Conservation (phyloP, 2,329 filamentous ascomycete species). For the Sclerotinia minor region DNA sequence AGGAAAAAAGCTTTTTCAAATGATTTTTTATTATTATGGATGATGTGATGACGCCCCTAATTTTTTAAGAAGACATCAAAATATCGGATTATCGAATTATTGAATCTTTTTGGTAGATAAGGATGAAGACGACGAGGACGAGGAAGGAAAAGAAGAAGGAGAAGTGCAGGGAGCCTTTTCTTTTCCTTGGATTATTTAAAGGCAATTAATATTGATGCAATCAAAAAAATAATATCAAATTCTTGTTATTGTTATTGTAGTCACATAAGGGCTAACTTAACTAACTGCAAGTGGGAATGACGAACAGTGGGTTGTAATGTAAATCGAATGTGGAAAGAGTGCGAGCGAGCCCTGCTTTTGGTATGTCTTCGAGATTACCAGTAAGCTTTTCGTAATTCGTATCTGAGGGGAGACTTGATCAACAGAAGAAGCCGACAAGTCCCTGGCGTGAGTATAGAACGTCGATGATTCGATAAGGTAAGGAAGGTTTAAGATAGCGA, state of each 20-base stretch:
- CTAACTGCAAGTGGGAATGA: constrained; percentile 2
- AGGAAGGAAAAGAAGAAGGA: not conserved
- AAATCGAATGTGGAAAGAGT: not conserved
- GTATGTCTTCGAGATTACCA: not conserved
- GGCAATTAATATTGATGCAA: not conserved
- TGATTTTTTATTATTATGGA: not conserved
- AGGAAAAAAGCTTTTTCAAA: not conserved
- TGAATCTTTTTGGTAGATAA: not conserved
- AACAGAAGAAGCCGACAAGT: not conserved
- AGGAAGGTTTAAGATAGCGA: constrained; percentile 19
- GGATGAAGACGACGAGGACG: not conserved
- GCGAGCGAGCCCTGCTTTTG: not conserved
- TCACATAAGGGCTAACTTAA: not conserved
- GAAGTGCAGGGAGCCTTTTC: no score
- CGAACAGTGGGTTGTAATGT: not conserved
- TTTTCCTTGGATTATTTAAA: not conserved
- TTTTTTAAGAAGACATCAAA: not conserved
- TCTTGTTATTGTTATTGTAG: constrained; percentile 8
- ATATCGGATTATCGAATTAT: not conserved
- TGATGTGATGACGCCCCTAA: not conserved
- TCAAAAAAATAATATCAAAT: not conserved
- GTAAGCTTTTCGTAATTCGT: not conserved
- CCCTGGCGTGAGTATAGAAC: constrained; percentile 4
- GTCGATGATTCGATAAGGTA: not conserved
- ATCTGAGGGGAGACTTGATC: not conserved